phyloP scores from a whole-genome alignment of 2,329 filamentous ascomycete species.

The Emericellopsis cladophorae region DNA sequence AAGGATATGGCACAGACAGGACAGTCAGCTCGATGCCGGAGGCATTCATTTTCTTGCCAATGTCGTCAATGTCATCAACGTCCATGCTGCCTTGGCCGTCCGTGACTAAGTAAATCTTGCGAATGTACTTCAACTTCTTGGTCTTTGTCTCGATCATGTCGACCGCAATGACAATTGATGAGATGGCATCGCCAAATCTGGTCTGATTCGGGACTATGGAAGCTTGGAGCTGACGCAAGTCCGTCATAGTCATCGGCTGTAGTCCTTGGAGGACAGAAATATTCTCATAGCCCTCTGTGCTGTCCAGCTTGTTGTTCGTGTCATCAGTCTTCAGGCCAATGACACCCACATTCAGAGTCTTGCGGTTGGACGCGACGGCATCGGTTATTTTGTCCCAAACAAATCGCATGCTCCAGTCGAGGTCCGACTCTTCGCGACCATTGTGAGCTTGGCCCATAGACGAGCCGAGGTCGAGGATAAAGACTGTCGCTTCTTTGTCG shows the following conservation, averaged over 20 bases:
- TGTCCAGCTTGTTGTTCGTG: slow-evolving; percentile 55
- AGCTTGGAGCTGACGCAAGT: slow-evolving; percentile 52
- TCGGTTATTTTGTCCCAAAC: slow-evolving; percentile 82
- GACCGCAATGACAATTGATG: slow-evolving; percentile 73
- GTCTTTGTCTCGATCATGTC: slow-evolving; percentile 74
- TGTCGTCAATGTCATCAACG: slow-evolving; percentile 54
- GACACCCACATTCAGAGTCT: slow-evolving; percentile 62
- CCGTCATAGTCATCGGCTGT: slow-evolving; percentile 47
- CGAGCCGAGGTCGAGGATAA: slow-evolving; percentile 75
- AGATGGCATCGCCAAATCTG: slow-evolving; percentile 68
- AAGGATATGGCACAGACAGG: slow-evolving; percentile 41
- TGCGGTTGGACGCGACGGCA: slow-evolving; percentile 54
- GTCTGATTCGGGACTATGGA: slow-evolving; percentile 56
- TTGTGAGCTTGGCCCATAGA: slow-evolving; percentile 68
- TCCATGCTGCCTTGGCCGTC: slow-evolving; percentile 67
- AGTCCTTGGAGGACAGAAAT: slow-evolving; percentile 68
- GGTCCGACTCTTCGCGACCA: slow-evolving; percentile 63
- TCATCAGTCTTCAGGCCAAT: slow-evolving; percentile 72
- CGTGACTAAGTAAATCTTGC: slow-evolving; percentile 75
- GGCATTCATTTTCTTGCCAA: slow-evolving; percentile 61
- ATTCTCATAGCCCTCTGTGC: slow-evolving; percentile 65
- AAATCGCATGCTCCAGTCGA: slow-evolving; percentile 84
- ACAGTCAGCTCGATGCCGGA: slow-evolving; percentile 67
- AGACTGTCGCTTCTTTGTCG: slow-evolving; percentile 85
- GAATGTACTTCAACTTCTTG: slow-evolving; percentile 69